phyloP scores from a whole-genome alignment of 1,139 yeast species.

The Debaryomycetaceae sp. region DNA sequence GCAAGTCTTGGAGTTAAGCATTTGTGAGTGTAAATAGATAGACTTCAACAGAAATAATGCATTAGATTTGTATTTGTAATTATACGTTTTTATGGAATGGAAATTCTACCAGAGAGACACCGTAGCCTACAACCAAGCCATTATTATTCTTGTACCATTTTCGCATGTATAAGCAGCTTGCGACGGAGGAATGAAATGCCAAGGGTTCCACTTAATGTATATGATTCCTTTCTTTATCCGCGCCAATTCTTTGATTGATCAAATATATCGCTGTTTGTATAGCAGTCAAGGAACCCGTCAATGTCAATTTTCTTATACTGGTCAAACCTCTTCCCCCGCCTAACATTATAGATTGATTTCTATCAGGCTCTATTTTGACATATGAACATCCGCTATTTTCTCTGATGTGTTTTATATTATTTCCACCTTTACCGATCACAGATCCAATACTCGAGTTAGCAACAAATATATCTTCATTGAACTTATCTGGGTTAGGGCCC shows the following conservation, averaged over 20 bases:
- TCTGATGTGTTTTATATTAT: conserved; percentile 75
- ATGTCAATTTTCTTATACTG: conserved; percentile 62
- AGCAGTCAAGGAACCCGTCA: conserved; percentile 67
- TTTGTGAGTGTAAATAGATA: conserved; percentile 14
- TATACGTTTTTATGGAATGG: not conserved
- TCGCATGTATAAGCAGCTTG: not conserved
- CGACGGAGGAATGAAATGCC: not conserved
- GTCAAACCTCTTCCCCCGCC: conserved; percentile 57
- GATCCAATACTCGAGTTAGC: conserved; percentile 80
- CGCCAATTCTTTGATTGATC: conserved; percentile 72
- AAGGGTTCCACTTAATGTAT: not conserved
- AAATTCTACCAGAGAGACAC: not conserved
- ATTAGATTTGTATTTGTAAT: too few relatives aligned
- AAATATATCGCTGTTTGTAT: conserved; percentile 75
- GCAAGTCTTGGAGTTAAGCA: conserved; percentile 59
- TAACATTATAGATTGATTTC: conserved; percentile 43
- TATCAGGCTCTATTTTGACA: conserved; percentile 62
- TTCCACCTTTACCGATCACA: conserved; percentile 85
- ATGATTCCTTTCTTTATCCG: conserved; percentile 51
- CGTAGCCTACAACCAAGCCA: too few relatives aligned
- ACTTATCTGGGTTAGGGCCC: conserved; percentile 41
- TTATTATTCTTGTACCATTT: not conserved
- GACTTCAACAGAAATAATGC: not conserved
- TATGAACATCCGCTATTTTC: conserved; percentile 71
- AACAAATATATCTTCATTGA: conserved; percentile 67